phyloP scores from a whole-genome alignment of 352 stramenopile genomes.

The Pythium monospermum region DNA sequence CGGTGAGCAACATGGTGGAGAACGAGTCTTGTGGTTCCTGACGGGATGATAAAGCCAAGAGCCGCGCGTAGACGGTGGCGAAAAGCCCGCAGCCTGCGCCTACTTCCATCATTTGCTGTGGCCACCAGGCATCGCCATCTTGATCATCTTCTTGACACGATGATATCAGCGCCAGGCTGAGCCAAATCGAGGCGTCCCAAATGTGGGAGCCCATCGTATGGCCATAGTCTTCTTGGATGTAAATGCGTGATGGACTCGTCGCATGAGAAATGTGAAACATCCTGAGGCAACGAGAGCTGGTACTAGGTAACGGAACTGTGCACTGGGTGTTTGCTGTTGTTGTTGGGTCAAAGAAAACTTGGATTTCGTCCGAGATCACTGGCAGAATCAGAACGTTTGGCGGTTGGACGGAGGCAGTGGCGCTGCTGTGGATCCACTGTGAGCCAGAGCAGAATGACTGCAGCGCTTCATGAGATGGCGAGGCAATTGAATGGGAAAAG shows the following conservation, averaged over 20 bases:
- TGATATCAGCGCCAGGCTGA: constrained; percentile 31
- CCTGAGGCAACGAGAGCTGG: constrained; percentile 12
- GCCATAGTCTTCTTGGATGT: constrained; percentile 55
- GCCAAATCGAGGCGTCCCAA: constrained; percentile 60
- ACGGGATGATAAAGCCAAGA: no score
- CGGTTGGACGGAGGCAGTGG: constrained; percentile 4
- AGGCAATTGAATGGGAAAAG: neutral
- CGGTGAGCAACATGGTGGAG: constrained; percentile 28
- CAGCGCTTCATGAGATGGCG: constrained; percentile 13
- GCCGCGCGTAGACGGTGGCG: constrained; percentile 22
- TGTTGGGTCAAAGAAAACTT: neutral
- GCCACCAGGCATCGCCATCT: neutral
- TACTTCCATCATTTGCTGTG: constrained; percentile 30
- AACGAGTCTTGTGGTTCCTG: no score
- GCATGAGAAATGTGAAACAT: constrained; percentile 6
- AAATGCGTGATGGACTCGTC: neutral
- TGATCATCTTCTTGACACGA: neutral
- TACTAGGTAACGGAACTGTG: neutral
- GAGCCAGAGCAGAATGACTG: constrained; percentile 31
- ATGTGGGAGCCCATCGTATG: constrained; percentile 60
- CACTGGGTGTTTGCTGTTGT: no score
- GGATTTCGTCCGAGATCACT: constrained; percentile 25
- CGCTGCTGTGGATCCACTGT: constrained; percentile 29
- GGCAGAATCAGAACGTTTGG: constrained; percentile 31
- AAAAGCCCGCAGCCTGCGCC: constrained; percentile 49